Evolutionary conservation across 345 rosid species (phyloP), one percentile per base, ranked within the genome.

Genomic region (Aethionema arabicum): DNA sequence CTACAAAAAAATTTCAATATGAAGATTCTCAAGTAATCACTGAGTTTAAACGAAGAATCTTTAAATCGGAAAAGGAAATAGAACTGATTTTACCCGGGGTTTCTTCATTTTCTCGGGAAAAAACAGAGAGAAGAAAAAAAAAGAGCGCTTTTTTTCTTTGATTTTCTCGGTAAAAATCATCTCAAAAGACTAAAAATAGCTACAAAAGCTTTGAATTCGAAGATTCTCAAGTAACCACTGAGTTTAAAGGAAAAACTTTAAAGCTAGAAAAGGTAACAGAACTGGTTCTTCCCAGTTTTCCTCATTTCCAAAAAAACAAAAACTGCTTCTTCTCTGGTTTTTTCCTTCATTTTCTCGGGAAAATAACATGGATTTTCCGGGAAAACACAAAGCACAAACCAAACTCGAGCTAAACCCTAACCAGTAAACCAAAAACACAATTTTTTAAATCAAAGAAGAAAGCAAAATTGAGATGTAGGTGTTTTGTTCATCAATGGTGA

Each of bases 231-330:
- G 38, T 42, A 69, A 38, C 61, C 68, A 61, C 12, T 55, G 38
- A 56, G 42, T 50, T 49, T 40, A 64, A 64, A 70, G 44, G 51
- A 2, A 36, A 57, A 42, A 36, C 60, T 64, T 71, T 63, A 42
- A 48, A 58, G 5, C 27, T 21, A 21, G 56, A 65, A 57, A 58
- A 58, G 36, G 35, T 41, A 12, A 52, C 59, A 12, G 32, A 41
- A 33, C 14, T 48, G 53, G 42, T 50, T 49, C 32, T 56, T 41
- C 7, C 32, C 16, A 67, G 2, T 21, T 51, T n/a, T n/a, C n/a
- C n/a, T n/a, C n/a, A n/a, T n/a, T n/a, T n/a, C n/a, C n/a, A n/a
- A n/a, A n/a, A n/a, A n/a, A n/a, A n/a, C n/a, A n/a, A n/a, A n/a
- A n/a, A n/a, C n/a, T n/a, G n/a, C n/a, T n/a, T n/a, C n/a, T n/a